Base-by-base conservation (phyloP, 2,329 filamentous ascomycete species). In the Immersiporthe knoxdaviesiana region DNA sequence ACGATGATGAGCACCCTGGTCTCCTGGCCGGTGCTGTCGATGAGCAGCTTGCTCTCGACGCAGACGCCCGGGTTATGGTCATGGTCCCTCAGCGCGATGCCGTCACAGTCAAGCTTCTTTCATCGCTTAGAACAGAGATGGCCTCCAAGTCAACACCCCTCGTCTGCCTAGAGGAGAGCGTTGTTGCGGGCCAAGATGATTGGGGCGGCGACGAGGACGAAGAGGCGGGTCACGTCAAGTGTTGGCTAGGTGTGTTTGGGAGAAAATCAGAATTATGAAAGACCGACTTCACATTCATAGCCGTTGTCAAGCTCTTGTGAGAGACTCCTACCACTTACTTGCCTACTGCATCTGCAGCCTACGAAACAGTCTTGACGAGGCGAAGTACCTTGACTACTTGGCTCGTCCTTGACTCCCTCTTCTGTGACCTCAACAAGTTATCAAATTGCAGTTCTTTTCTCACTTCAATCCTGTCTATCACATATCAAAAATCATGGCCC, bases 1-100 rank as follows among this genome's bases (percentile, higher is more conserved):
- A 98, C 79, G 93, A 94, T 60, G 86, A 94, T 63, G 86, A 92
- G 4, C 96, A 98, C 76, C 93, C 95, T 0, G 80, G 78, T 3
- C 87, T 96, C 75, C 85, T 98, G 30, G 89, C 90, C 0, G 83
- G 88, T 18, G 90, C 92, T 18, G 89, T 98, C 59, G 80, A 84
- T 12, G 81, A 85, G 52, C 93, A 94, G 80, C 83, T 97, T 14
- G 85, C 84, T 11, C 79, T 82, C 18, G 83, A 82, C 3, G 68
- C 78, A 0, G 81, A 85, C 37, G 87, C 92, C 1, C 85, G 91
- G 47, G 91, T 91, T 1, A 84, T 97, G 14, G 82, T 96, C 59
- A 95, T 97, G 81, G 88, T 97, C 58, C 95, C 95, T 0, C 83
- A 93, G 66, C 85, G 96, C 50, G 91, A 94, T 71, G 84, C 85